Evolutionary conservation across 179 eudicot genomes (phyloP), one percentile per base, ranked within the genome.

Genomic region (Actinidia arguta): DNA sequence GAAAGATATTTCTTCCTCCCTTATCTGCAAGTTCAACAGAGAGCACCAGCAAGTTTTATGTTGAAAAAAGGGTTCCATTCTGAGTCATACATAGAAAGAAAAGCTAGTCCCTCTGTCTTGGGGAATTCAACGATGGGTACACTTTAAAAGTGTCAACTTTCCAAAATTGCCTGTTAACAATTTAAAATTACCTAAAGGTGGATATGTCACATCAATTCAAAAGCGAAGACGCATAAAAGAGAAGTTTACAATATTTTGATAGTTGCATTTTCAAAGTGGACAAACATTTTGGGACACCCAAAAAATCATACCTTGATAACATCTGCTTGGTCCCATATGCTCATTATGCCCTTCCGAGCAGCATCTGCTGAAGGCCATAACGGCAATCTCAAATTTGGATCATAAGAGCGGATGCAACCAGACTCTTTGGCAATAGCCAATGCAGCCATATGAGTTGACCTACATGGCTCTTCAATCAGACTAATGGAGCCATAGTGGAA

Each of bases 1-100:
- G 87, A 94, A 94, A 13, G 91, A 36, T 73, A 94, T 90, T 87
- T 94, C 98, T 0, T 94, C 98, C 83, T 94, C 98, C 79, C 96
- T 94, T 78, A 94, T 85, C 98, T 94, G 90, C 86, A 72, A 74
- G 62, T 72, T 56, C 75, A 82, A 17, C 68, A 78, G 39, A 73
- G 47, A 73, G 44, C 18, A 56, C 76, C 42, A 59, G n/a, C 51
- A 46, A 75, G 56, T 63, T 39, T 48, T 12, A 73, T 25, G 39
- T 73, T 71, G 24, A 11, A 46, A 16, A 13, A 55, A n/a, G 39
- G 51, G 59, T 31, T 56, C 64, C 46, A 73, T 42, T 20, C 42
- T 12, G 39, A 56, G 46, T 52, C 71, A 47, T 47, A 10, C 36
- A 72, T n/a, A 10, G 55, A 61, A 67, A 46, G 22, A 7, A 39